phyloP scores from a whole-genome alignment of 1,284 basidiomycete genomes.

The Ustilago crameri region DNA sequence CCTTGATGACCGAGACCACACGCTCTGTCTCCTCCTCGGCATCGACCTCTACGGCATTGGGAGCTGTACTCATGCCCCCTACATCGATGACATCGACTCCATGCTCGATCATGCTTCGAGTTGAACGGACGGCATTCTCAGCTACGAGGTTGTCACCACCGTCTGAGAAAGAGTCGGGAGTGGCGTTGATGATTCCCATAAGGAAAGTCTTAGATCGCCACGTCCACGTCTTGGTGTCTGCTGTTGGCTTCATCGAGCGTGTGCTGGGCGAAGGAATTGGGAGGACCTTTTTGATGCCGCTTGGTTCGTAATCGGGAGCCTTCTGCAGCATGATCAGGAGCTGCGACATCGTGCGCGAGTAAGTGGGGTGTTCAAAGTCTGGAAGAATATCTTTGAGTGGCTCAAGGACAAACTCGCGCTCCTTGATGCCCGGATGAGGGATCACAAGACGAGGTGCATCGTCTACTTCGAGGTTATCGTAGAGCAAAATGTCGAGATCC shows the following conservation, averaged over 20 bases:
- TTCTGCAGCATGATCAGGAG: slow-evolving; percentile 57
- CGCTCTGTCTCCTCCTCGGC: slow-evolving; percentile 75
- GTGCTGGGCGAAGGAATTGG: slow-evolving; percentile 38
- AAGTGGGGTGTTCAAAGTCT: slow-evolving; percentile 62
- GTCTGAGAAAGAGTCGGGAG: slow-evolving; percentile 97
- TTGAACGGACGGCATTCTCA: slow-evolving; percentile 55
- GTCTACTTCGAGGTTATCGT: slow-evolving; percentile 76
- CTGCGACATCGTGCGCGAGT: slow-evolving; percentile 57
- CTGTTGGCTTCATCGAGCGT: slow-evolving; percentile 2
- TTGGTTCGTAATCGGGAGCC: slow-evolving; percentile 46
- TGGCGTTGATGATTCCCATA: slow-evolving; percentile 94
- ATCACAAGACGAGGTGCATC: slow-evolving; percentile 79
- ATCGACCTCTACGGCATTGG: slow-evolving; percentile 52
- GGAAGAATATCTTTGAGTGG: slow-evolving; percentile 78
- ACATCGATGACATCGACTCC: slow-evolving; percentile 85
- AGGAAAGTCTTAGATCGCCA: slow-evolving; percentile 74
- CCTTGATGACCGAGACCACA: slow-evolving; percentile 75
- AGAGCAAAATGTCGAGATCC: slow-evolving; percentile 90
- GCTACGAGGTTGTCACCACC: slow-evolving; percentile 74
- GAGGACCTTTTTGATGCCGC: slow-evolving; percentile 52
- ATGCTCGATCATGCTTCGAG: slow-evolving; percentile 45
- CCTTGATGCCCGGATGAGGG: slow-evolving; percentile 83
- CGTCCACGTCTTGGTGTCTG: slow-evolving; percentile 43
- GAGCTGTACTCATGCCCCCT: slow-evolving; percentile 82
- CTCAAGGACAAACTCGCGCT: slow-evolving; percentile 90